Evolutionary conservation across 1,284 basidiomycete genomes (phyloP).

Genomic region (Sporisorium exsertum): DNA sequence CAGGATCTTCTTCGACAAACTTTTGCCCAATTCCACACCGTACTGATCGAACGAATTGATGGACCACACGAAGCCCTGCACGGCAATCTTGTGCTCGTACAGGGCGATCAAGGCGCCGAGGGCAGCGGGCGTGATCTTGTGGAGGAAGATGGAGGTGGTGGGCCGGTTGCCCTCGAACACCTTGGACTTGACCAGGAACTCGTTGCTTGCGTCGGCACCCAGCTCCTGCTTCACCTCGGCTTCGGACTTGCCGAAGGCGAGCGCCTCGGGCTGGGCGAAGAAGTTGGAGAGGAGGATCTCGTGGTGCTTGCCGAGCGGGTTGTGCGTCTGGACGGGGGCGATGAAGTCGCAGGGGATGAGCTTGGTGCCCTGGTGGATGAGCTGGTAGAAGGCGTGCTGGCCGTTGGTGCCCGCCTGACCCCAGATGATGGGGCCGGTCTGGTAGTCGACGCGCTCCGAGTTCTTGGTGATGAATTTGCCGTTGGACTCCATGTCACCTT

Average conservation of each 20-base stretch:
- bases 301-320: constrained; percentile 90
- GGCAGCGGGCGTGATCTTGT: constrained; percentile 87
- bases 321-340: constrained; percentile 91
- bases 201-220: constrained; percentile 77
- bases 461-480: constrained; percentile 96
- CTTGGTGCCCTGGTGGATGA: constrained; percentile 81
- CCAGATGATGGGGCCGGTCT: constrained; percentile 99
- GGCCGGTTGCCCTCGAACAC: constrained; percentile 98
- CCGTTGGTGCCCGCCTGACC: constrained; percentile 97
- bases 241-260: constrained; percentile 97
- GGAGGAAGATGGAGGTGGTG: constrained; percentile 96
- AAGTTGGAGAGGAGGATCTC: constrained; percentile 97
- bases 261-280: constrained; percentile 90
- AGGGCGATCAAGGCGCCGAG: constrained; percentile 90
- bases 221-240: constrained; percentile 86
- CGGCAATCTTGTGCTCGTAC: constrained; percentile 99
- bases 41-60: constrained; percentile 89
- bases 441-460: constrained; percentile 90
- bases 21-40: constrained; percentile 81
- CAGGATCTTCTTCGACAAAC: constrained; percentile 93
- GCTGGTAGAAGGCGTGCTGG: constrained; percentile 99
- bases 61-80: constrained; percentile 95
- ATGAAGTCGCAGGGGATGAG: constrained; percentile 92
- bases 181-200: constrained; percentile 92
- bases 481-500: constrained; percentile 99